phyloP scores from a whole-genome alignment of 805 yeast genomes.

The Saccharomyces eubayanus region DNA sequence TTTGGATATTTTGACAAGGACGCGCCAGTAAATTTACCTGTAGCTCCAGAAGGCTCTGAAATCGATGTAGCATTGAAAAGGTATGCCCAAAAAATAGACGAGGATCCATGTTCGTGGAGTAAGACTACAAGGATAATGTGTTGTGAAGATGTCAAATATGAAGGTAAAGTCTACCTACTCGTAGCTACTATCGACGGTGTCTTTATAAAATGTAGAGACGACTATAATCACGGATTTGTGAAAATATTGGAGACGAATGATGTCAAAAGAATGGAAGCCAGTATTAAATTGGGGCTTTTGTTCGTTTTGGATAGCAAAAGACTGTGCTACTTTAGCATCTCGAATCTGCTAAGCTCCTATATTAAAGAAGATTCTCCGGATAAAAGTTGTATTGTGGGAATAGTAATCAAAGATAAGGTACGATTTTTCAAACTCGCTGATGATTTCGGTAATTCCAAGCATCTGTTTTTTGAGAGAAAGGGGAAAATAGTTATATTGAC shows the following conservation, averaged over 20 bases:
- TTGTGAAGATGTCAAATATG: slow-evolving; percentile 38
- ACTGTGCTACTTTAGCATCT: slow-evolving; percentile 55
- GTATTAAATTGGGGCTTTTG: slow-evolving; percentile 42
- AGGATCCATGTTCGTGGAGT: not conserved
- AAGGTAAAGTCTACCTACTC: slow-evolving; percentile 39
- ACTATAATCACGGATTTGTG: slow-evolving; percentile 8
- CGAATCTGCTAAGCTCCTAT: slow-evolving; percentile 53
- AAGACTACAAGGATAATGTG: slow-evolving; percentile 36
- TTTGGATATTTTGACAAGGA: slow-evolving; percentile 58
- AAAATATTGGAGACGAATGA: slow-evolving; percentile 32
- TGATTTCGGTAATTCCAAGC: slow-evolving; percentile 52
- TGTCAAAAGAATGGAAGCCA: slow-evolving; percentile 49
- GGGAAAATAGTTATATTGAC: slow-evolving; percentile 37
- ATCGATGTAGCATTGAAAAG: slow-evolving; percentile 35
- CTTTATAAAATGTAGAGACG: slow-evolving; percentile 34
- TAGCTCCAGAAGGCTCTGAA: slow-evolving; percentile 45
- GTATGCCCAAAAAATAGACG: slow-evolving; percentile 18
- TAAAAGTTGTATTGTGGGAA: slow-evolving; percentile 37
- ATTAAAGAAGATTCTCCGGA: slow-evolving; percentile 32
- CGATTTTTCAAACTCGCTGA: slow-evolving; percentile 60
- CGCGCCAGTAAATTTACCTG: slow-evolving; percentile 43
- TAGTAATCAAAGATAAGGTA: slow-evolving; percentile 45
- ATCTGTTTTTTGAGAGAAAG: slow-evolving; percentile 49
- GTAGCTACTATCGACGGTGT: slow-evolving; percentile 61
- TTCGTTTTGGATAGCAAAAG: slow-evolving; percentile 51